These are phyloP conservation scores for Dalbergia cultrata DNA, from an alignment of 306 rosid genomes.

Conservation along the genomic window DNA sequence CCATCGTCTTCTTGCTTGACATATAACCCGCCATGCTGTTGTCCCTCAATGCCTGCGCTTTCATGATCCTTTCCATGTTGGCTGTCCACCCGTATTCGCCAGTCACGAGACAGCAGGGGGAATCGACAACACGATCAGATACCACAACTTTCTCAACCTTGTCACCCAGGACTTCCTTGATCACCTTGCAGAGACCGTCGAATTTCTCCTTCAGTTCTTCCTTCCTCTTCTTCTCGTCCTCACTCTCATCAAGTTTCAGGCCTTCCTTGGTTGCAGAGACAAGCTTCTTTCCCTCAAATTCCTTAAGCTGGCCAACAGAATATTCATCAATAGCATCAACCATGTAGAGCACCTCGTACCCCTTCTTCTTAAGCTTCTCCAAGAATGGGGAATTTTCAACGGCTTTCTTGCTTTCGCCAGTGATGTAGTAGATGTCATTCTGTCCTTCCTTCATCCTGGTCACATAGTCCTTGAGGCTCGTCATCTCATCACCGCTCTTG, in stretches of 20 bases:
- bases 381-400: slow-evolving; percentile 95
- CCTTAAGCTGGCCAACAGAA: slow-evolving; percentile 91
- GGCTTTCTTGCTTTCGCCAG: slow-evolving; percentile 93
- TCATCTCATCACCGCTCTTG: slow-evolving; percentile 91
- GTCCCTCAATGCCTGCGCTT: slow-evolving; percentile 93
- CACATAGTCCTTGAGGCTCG: slow-evolving; percentile 91
- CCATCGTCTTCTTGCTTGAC: slow-evolving; percentile 98
- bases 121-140: slow-evolving; percentile 89
- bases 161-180: slow-evolving; percentile 96
- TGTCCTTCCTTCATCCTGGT: slow-evolving; percentile 99
- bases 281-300: slow-evolving; percentile 87
- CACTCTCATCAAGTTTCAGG: slow-evolving; percentile 81
- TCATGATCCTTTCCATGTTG: slow-evolving; percentile 97
- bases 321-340: slow-evolving; percentile 98
- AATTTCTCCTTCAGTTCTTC: slow-evolving; percentile 82
- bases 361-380: slow-evolving; percentile 91
- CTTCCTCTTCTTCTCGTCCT: slow-evolving; percentile 74
- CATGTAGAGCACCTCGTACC: slow-evolving; percentile 84
- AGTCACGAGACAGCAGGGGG: slow-evolving; percentile 97
- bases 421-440: slow-evolving; percentile 81
- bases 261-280: slow-evolving; percentile 97
- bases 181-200: slow-evolving; percentile 84
- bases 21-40: slow-evolving; percentile 94
- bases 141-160: slow-evolving; percentile 91
- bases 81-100: slow-evolving; percentile 99